These are phyloP conservation scores for Xylaria longipes DNA, from an alignment of 495 filamentous ascomycete species.

Conservation along the genomic window DNA sequence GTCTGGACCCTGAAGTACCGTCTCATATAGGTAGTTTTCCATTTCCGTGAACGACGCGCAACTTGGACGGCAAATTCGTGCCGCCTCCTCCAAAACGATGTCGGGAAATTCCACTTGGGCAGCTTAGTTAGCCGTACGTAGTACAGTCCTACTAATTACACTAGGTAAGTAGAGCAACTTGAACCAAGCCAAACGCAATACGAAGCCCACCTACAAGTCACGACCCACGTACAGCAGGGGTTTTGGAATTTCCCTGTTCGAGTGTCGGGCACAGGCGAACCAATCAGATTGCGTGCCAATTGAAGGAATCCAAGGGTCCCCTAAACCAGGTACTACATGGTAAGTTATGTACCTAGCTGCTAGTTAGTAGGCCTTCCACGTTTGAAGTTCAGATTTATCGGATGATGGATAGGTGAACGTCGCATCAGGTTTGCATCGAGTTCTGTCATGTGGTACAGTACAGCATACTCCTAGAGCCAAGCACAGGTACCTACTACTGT, in stretches of 20 bases:
- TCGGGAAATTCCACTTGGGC: constrained; percentile 4
- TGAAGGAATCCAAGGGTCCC: neutral
- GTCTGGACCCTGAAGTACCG: too few species aligned
- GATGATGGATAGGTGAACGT: neutral
- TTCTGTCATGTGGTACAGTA: neutral
- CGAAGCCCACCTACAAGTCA: too few species aligned
- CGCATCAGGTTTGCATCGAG: neutral
- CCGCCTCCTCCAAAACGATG: too few species aligned
- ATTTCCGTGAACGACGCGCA: too few species aligned
- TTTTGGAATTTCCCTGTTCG: neutral
- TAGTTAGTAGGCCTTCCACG: neutral
- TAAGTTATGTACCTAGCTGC: too few species aligned
- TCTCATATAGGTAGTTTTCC: too few species aligned
- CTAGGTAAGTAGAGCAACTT: neutral
- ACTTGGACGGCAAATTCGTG: too few species aligned
- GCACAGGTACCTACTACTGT: too few species aligned
- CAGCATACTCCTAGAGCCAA: too few species aligned
- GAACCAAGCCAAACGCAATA: neutral
- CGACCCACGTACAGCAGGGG: neutral
- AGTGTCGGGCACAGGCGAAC: neutral
- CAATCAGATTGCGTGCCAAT: neutral
- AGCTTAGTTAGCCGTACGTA: too few species aligned
- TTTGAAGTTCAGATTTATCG: neutral
- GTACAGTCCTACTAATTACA: neutral
- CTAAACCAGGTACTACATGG: neutral